Conservation (phyloP, 1,284 basidiomycete species). For the Moesziomyces sp. region DNA sequence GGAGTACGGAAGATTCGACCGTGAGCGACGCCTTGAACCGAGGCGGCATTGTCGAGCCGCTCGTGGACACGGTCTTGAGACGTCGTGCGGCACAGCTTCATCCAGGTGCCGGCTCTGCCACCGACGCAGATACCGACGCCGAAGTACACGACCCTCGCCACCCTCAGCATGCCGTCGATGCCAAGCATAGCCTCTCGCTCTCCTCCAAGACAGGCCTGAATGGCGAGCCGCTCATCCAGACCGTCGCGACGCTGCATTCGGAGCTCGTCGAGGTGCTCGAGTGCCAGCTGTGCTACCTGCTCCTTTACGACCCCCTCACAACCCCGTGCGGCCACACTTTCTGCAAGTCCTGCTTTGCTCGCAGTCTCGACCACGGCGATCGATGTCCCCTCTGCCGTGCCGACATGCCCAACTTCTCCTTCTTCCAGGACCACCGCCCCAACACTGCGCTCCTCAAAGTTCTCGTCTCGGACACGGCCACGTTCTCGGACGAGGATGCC, state of each 20-base stretch:
- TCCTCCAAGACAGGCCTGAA: conserved; percentile 24
- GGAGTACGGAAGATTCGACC: conserved; percentile 35
- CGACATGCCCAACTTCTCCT: conserved; percentile 79
- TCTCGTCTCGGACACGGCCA: conserved; percentile 46
- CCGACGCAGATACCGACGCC: conserved; percentile 17
- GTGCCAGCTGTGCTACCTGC: conserved; percentile 88
- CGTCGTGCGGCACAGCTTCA: conserved; percentile 11
- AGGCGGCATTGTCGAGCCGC: conserved; percentile 5
- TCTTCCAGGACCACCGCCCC: conserved; percentile 77
- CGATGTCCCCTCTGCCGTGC: conserved; percentile 87
- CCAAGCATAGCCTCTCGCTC: conserved; percentile 36
- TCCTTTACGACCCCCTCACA: conserved; percentile 86
- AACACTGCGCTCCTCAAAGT: conserved; percentile 50
- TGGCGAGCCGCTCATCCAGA: conserved; percentile 45
- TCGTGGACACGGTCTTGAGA: conserved; percentile 21
- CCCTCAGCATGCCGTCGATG: conserved; percentile 13
- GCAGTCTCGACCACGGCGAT: conserved; percentile 84
- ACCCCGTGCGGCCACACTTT: conserved; percentile 96
- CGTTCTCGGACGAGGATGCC: conserved; percentile 39
- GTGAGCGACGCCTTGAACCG: conserved; percentile 5
- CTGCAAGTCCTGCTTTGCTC: conserved; percentile 85
- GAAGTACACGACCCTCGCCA: conserved; percentile 1
- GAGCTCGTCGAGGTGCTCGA: conserved; percentile 79
- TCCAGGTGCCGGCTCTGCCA: conserved; percentile 2
- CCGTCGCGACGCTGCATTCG: conserved; percentile 54